A percentile compares a stretch with the other conserved stretches of the same genome.
These are phyloP conservation scores for Malus hybrid DNA, from an alignment of 331 rosid genomes.

Conservation along the genomic window DNA sequence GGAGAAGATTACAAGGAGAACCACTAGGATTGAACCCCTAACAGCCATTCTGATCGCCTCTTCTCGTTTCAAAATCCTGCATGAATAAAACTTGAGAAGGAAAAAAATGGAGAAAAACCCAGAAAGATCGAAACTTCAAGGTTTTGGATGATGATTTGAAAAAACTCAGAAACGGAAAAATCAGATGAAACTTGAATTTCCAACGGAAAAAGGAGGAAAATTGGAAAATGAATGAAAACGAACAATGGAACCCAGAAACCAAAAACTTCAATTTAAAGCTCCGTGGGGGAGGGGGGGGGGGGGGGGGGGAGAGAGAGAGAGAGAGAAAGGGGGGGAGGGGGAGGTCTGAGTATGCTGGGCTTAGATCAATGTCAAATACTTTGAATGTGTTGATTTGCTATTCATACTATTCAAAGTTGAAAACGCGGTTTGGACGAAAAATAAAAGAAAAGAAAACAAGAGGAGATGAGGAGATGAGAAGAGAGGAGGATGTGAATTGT, in stretches of 20 bases:
- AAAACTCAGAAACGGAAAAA: constrained; percentile 16
- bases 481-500: neutral
- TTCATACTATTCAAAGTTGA: neutral
- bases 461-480: neutral
- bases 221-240: neutral
- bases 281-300: neutral
- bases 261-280: too few species aligned
- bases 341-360: neutral
- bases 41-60: constrained; percentile 29
- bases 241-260: too few species aligned
- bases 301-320: neutral
- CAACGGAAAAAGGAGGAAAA: neutral
- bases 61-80: constrained; percentile 31
- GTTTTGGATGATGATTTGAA: neutral
- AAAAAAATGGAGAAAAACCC: neutral
- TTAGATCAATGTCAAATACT: constrained; percentile 18
- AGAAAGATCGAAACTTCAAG: constrained; percentile 8
- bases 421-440: constrained; percentile 30
- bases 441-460: neutral
- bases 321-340: neutral
- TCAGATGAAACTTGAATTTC: neutral
- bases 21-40: constrained; percentile 22
- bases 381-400: neutral
- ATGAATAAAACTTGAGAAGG: constrained; percentile 10
- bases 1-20: constrained; percentile 25